Base-by-base conservation (phyloP, 495 filamentous ascomycete genomes). In the Haplographium delicatum region DNA sequence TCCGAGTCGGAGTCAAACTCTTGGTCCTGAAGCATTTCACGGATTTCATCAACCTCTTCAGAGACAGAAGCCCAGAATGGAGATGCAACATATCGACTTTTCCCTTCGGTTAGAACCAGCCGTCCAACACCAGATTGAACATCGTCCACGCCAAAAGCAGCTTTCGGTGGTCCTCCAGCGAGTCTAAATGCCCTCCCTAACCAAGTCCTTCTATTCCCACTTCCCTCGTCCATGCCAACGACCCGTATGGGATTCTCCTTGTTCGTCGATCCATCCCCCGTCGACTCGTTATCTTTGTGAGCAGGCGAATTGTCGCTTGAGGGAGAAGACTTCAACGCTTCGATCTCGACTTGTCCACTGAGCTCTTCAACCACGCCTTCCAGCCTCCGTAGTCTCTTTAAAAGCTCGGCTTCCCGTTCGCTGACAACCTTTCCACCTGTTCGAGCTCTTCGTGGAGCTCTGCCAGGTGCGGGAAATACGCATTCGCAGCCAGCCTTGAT, bases 31-130 rank as follows among this genome's bases (percentile, higher is more conserved):
- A 72, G 53, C 1, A 65, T 60, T 15, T 68, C 64, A 15, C 59
- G 52, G 22, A 72, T 56, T 31, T 69, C 68, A 43, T 65, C 66
- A 56, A 73, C 89, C 78, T 96, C 89, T 51, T 91, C 87, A 42
- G 82, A 87, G 37, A 96, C 71, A 53, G 79, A 88, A n/a, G 85
- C 82, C 91, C 90, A 96, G 44, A 95, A 87, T 13, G 81, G 83
- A 66, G 84, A 91, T 63, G 86, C 91, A 51, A 96, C 84, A 67
- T 96, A 96, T 61, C 88, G 75, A 56, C 82, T 87, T 56, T 79
- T 81, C 2, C 84, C 84, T 58, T 94, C 86, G 51, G 87, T 88
- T 39, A 96, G 76, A 1, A 95, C 85, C 57, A 97, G 63, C 43
- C 89, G 74, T 27, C 91, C 91, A 58, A 94, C 83, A 52, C 80